A percentile compares a stretch with the other conserved stretches of the same genome.
Evolutionary conservation across 2,329 filamentous ascomycete species (phyloP).

Genomic region (Colletotrichum tamarilloi): DNA sequence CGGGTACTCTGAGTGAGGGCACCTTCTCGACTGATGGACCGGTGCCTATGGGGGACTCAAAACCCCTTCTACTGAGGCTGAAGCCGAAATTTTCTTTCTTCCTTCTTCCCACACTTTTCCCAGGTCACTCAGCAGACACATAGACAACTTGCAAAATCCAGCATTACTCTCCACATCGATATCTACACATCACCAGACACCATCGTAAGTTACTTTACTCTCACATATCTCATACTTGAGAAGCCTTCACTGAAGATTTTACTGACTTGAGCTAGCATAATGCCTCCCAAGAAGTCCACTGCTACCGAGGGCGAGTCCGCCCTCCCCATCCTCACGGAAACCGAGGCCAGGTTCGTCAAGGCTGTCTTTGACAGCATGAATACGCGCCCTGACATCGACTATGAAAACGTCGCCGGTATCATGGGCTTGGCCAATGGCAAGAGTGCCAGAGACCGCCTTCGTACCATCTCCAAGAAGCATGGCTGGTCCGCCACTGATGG

Average conservation of each 20-base stretch:
- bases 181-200: not conserved
- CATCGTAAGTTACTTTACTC: not conserved
- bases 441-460: slow-evolving; percentile 55
- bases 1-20: slow-evolving; percentile 6
- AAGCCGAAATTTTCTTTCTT: not conserved
- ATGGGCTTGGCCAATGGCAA: slow-evolving; percentile 51
- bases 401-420: slow-evolving; percentile 48
- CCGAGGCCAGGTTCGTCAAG: slow-evolving; percentile 52
- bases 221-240: no score
- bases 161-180: not conserved
- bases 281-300: slow-evolving; percentile 47
- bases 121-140: not conserved
- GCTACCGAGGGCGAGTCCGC: slow-evolving; percentile 36
- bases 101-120: not conserved
- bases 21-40: not conserved
- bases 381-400: slow-evolving; percentile 54
- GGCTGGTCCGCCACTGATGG: slow-evolving; percentile 47
- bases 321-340: slow-evolving; percentile 43
- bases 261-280: slow-evolving; percentile 32
- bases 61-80: not conserved
- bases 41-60: not conserved
- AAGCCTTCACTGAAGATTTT: not conserved
- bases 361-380: slow-evolving; percentile 55
- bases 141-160: no score
- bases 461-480: slow-evolving; percentile 52